These are phyloP conservation scores for Aciculoconidium aculeatum DNA, from an alignment of 805 yeast species.

Conservation along the genomic window DNA sequence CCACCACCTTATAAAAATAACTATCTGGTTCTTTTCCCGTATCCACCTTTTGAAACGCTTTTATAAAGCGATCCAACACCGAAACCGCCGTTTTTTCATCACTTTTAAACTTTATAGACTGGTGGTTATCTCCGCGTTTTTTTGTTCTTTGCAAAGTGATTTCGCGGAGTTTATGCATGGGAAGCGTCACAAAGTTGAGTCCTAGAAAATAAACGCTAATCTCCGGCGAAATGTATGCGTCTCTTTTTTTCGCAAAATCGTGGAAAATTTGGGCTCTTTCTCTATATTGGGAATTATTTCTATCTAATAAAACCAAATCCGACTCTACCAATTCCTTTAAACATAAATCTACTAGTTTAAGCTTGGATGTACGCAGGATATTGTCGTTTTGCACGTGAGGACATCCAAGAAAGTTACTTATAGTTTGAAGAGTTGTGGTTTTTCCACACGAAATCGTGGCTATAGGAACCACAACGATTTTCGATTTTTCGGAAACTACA, in stretches of 20 bases:
- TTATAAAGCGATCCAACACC: constrained; percentile 71
- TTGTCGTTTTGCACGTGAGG: constrained; percentile 81
- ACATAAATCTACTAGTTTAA: constrained; percentile 44
- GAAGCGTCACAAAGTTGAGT: constrained; percentile 50
- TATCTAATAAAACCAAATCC: constrained; percentile 64
- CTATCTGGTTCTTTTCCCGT: constrained; percentile 50
- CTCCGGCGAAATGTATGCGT: constrained; percentile 24
- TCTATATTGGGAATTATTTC: constrained; percentile 69
- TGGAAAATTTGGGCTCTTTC: constrained; percentile 67
- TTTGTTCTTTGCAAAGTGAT: constrained; percentile 56
- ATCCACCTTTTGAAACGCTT: constrained; percentile 59
- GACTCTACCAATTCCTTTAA: constrained; percentile 25
- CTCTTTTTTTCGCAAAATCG: constrained; percentile 43
- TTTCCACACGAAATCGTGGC: constrained; percentile 96
- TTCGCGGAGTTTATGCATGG: constrained; percentile 35
- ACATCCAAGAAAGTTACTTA: constrained; percentile 52
- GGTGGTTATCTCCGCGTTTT: constrained; percentile 82
- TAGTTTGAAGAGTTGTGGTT: constrained; percentile 69
- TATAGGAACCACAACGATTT: constrained; percentile 69
- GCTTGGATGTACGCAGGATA: constrained; percentile 41
- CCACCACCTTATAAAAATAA: constrained; percentile 58
- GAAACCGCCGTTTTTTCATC: constrained; percentile 46
- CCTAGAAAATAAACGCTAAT: constrained; percentile 63
- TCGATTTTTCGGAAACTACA: constrained; percentile 28
- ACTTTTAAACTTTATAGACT: constrained; percentile 57